Base-by-base conservation (phyloP, 257 asterid species). In the Scutellaria minor region DNA sequence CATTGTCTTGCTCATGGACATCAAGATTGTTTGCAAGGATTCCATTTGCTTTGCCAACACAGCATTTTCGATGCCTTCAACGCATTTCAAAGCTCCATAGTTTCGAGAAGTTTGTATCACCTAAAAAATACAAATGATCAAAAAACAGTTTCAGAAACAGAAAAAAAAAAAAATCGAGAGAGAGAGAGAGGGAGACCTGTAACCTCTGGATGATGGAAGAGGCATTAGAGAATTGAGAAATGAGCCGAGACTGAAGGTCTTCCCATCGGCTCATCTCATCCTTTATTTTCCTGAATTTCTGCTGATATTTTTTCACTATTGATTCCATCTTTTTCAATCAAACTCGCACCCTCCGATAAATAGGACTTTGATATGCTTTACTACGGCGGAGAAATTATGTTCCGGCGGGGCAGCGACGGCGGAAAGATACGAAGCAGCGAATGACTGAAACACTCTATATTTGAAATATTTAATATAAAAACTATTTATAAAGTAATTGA, bases 181-280 rank as follows among this genome's bases (percentile, higher is more conserved):
- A 44, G 68, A 62, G 24, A 46, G 62, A 48, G 55, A 31, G 69
- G 45, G 58, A 47, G 68, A 89, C 96, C 93, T 85, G 90, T 81
- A 93, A 77, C 76, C 96, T 87, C 80, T 80, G 90, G 65, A 88
- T 90, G 77, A 90, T 85, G 42, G 93, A 77, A 76, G 90, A 83
- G 41, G 92, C 96, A 35, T 79, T 83, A 9, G 77, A 70, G 77
- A 86, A 93, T 44, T 90, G 96, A 15, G 91, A 81, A 67, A 85
- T 42, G 58, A 90, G 78, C 12, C 81, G 79, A 74, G 88, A 81
- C 64, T 93, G 97, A 54, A 89, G 81, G 75, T 89, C 90, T 40
- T 83, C 91, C 98, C 98, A 93, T 0, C 63, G 77, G 76, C 56
- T 72, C 86, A 86, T 85, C 73, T 90, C 96, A 39, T 86, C 91